Percentiles rank a stretch among this genome's conserved stretches.
phyloP scores from a whole-genome alignment of 805 yeast species.

The Candida awuae region DNA sequence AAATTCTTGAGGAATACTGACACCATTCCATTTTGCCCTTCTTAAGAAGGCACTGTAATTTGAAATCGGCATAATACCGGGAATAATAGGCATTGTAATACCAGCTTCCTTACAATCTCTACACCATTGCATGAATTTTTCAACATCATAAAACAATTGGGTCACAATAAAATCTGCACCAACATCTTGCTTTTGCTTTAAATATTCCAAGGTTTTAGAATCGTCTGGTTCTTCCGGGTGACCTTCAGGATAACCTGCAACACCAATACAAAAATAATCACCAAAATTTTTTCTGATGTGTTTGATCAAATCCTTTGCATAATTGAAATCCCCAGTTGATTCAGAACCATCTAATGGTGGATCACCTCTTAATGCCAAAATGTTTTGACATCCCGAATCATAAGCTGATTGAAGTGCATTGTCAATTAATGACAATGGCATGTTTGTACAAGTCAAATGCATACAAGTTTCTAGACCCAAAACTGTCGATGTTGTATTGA shows the following conservation, averaged over 20 bases:
- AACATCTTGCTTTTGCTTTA: conserved; percentile 84
- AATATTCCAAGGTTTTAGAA: conserved; percentile 44
- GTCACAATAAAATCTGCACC: conserved; percentile 94
- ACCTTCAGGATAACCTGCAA: conserved; percentile 97
- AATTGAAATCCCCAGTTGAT: conserved; percentile 74
- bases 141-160: conserved; percentile 95
- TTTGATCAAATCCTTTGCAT: conserved; percentile 78
- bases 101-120: conserved; percentile 59
- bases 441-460: conserved; percentile 96
- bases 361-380: conserved; percentile 91
- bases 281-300: conserved; percentile 76
- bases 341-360: conserved; percentile 75
- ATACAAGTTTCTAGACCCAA: conserved; percentile 93
- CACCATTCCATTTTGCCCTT: conserved; percentile 91
- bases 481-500: conserved; percentile 81
- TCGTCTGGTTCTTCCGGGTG: conserved; percentile 77
- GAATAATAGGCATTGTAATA: conserved; percentile 78
- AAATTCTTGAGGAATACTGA: conserved; percentile 69
- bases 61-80: conserved; percentile 98
- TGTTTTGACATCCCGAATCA: conserved; percentile 89
- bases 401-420: conserved; percentile 79
- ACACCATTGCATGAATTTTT: conserved; percentile 80
- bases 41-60: conserved; percentile 88
- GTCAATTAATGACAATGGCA: conserved; percentile 76
- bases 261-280: conserved; percentile 86